Evolutionary conservation across 805 yeast genomes (phyloP), one percentile per base, ranked within the genome.

Genomic region (Diddensiella caesifluorescens): DNA sequence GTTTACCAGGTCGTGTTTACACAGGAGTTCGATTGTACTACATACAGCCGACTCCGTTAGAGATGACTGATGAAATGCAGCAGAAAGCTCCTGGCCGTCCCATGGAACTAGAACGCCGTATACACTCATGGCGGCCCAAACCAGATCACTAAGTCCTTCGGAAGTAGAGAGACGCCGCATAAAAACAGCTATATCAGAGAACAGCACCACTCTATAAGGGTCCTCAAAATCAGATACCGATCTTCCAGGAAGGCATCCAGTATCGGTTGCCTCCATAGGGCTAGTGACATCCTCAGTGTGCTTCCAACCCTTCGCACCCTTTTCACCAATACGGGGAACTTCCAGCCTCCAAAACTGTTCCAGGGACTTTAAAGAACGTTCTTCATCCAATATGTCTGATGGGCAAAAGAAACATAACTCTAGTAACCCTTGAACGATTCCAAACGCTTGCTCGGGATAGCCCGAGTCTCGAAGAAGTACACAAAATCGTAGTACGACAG

Each of bases 271-370:
- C 7, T 10, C 9, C 27, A 22, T 31, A 12, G 37, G 42, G 22
- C 28, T 27, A 15, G 16, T n/a, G 4, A 22, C 4, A 15, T 12
- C 33, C 20, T 5, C 16, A 3, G 45, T 29, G 21, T 32, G 19
- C 25, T 44, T 30, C 49, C 51, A 45, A 9, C 45, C 48, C 18
- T 15, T 16, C 12, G 49, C 46, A 4, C 38, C 47, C 3, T 33
- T 22, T 3, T 55, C 60, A 16, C 57, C 56, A 13, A 54, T 34
- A 15, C 58, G 45, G 7, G 51, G 43, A 1, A 31, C 27, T 27
- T 53, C 60, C 16, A 25, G 18, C 4, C 38, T 36, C 60, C 59
- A 55, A 38, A 44, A 53, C 18, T 19, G 10, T 7, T 32, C 16
- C 12, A 55, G 39, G 26, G 49, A 31, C 6, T 19, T 28, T 15